Evolutionary conservation across 164 flowering plant species (phyloP), one percentile per base, ranked within the genome.

Genomic region (Aristolochia fimbriata): DNA sequence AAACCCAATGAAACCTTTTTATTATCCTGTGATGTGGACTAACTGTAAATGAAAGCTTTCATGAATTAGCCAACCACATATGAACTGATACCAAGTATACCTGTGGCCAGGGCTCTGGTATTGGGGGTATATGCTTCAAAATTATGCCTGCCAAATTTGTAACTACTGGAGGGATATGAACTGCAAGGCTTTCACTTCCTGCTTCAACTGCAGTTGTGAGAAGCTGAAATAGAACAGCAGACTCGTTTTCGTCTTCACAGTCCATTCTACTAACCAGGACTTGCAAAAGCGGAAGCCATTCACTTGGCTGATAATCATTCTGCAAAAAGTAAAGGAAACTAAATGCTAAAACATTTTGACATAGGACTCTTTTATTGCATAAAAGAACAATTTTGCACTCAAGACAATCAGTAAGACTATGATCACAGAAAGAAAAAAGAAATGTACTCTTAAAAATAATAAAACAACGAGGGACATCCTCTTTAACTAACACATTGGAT

Each of bases 281-380:
- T 74, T 84, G 82, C 70, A 88, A 75, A 66, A 86, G 78, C 23
- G 91, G 90, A 59, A 81, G 63, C 90, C 92, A 88, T 47, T 86
- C 91, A 46, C 87, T 81, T 58, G 96, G 96, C 30, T 56, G 37
- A 77, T 81, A 88, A 51, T 88, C 92, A 70, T 83, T 86, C 96
- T 88, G 81, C 62, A 59, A 25, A 45, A 45, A 8, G 19, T n/a
- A 25, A 55, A 24, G 33, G 33, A 47, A 7, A 1, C 41, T 20
- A 27, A 19, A 53, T 8, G 30, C 43, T 10, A 37, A 37, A 37
- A 37, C 43, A 37, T 37, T 3, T 3, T 3, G 43, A 7, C 9
- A 31, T 3, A 37, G 43, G 43, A 37, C 43, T 37, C 12, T 37
- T 37, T 37, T 37, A 3, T 37, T 10, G 8, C 4, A 3, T 37